Base-by-base conservation (phyloP, 257 asterid species). In the Perilla frutescens region DNA sequence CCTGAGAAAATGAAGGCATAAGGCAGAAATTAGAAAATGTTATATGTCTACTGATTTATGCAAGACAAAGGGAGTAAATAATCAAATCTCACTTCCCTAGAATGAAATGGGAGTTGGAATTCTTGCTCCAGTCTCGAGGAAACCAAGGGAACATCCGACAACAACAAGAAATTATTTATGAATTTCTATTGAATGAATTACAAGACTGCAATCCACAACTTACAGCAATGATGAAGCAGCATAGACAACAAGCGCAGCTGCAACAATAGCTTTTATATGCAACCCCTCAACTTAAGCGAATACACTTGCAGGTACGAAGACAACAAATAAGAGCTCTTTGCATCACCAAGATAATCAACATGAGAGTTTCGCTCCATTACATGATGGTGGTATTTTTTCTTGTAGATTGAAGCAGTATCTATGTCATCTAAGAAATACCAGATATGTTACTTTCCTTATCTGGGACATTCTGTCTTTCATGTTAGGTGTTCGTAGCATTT, bases 331-430 rank as follows among this genome's bases (percentile, higher is more conserved):
- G 77, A 63, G 68, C 68, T 67, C 63, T 61, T 34, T 78, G 67
- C 83, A 64, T 43, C 80, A 71, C 26, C 26, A 20, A 20, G 26
- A 1, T 20, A 20, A 61, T 71, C 75, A 65, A 13, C 86, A 74
- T 55, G 61, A 60, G 57, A 59, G 80, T 45, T 63, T 68, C 34
- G 39, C 63, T 53, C 77, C 84, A 63, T 47, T 80, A 51, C 71
- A 75, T 62, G 91, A 76, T 36, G 86, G 71, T 48, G 80, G 77
- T 71, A 70, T 78, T 32, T 88, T 87, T 77, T 81, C 84, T 34
- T 76, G 69, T 40, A 78, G 86, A 50, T 69, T 88, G 55, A 84
- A 41, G 77, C 86, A 84, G 76, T 82, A 76, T 55, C 70, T 84
- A 2, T 58, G 57, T 73, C 79, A 78, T 77, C 73, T 87, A 48